Percentiles rank a stretch among this genome's conserved stretches.
These are phyloP conservation scores for Letharia columbiana DNA, from an alignment of 495 filamentous ascomycete genomes.

Conservation along the genomic window DNA sequence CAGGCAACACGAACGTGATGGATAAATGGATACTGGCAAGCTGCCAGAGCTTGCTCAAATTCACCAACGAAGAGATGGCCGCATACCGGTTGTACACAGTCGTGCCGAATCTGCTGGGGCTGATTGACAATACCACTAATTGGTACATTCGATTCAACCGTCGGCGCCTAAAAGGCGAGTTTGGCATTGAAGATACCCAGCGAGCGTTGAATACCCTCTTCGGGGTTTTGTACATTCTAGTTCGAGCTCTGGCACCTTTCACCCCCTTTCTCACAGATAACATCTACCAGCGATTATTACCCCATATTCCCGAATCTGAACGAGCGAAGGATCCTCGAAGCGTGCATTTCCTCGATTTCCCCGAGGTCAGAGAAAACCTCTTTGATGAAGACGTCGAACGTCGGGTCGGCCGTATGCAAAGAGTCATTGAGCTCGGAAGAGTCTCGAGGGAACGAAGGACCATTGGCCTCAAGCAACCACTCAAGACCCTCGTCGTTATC, in stretches of 20 bases:
- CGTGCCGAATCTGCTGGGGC: conserved; percentile 73
- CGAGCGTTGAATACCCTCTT: conserved; percentile 96
- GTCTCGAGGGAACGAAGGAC: conserved; percentile 76
- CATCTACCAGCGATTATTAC: conserved; percentile 82
- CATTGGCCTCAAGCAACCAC: conserved; percentile 78
- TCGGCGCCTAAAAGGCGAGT: conserved; percentile 85
- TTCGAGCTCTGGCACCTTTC: conserved; percentile 83
- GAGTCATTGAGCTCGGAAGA: conserved; percentile 82
- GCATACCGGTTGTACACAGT: conserved; percentile 91
- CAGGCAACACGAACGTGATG: conserved; percentile 83
- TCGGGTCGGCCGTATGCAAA: conserved; percentile 84
- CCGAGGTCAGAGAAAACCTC: conserved; percentile 75
- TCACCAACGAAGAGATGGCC: conserved; percentile 92
- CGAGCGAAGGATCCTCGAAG: conserved; percentile 64
- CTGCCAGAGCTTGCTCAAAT: conserved; percentile 85
- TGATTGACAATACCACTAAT: conserved; percentile 95
- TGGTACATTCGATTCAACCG: conserved; percentile 99
- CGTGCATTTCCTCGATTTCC: conserved; percentile 89
- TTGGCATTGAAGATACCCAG: conserved; percentile 72
- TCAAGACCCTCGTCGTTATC: conserved; percentile 86
- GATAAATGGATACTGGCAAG: conserved; percentile 92
- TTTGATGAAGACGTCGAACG: conserved; percentile 84
- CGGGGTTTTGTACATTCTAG: conserved; percentile 85
- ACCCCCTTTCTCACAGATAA: conserved; percentile 92
- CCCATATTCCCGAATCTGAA: conserved; percentile 59